phyloP scores from a whole-genome alignment of 129 eudicot genomes.

The Escallonia herrerae region DNA sequence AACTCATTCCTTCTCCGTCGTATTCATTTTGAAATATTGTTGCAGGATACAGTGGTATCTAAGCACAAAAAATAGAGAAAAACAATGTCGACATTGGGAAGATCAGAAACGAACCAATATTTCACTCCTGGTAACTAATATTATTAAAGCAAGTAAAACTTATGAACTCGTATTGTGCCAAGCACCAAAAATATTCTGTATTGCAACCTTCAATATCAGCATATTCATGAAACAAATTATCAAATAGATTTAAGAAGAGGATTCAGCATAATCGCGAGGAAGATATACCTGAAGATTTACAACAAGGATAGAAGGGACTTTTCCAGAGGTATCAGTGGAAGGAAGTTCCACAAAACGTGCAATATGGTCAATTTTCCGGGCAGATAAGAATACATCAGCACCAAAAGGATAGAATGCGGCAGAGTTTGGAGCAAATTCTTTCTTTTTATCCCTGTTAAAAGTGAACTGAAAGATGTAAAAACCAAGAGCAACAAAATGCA shows the following conservation, averaged over 20 bases:
- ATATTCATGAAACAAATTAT: background rate
- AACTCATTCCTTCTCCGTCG: conserved; percentile 91
- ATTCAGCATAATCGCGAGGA: background rate
- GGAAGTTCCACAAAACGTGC: conserved; percentile 94
- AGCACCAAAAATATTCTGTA: background rate
- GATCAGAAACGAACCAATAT: too few relatives aligned
- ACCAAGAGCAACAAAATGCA: background rate
- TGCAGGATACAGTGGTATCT: conserved; percentile 89
- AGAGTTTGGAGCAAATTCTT: conserved; percentile 60
- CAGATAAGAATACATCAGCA: conserved; percentile 76
- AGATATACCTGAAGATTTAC: conserved; percentile 84
- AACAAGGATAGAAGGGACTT: conserved; percentile 74
- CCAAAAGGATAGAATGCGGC: conserved; percentile 89
- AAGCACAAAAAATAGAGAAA: conserved; percentile 3
- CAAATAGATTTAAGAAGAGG: background rate
- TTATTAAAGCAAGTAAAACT: too few relatives aligned
- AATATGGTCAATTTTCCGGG: conserved; percentile 73
- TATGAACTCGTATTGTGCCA: too few relatives aligned
- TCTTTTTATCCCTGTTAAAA: conserved; percentile 84
- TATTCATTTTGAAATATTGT: conserved; percentile 68
- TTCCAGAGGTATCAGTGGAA: conserved; percentile 45
- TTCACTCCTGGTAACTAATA: too few relatives aligned
- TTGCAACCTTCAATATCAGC: too few relatives aligned
- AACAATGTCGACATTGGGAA: conserved; percentile 1
- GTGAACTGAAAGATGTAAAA: background rate